phyloP scores from a whole-genome alignment of 345 rosid genomes.

The Clarkia xantiana region DNA sequence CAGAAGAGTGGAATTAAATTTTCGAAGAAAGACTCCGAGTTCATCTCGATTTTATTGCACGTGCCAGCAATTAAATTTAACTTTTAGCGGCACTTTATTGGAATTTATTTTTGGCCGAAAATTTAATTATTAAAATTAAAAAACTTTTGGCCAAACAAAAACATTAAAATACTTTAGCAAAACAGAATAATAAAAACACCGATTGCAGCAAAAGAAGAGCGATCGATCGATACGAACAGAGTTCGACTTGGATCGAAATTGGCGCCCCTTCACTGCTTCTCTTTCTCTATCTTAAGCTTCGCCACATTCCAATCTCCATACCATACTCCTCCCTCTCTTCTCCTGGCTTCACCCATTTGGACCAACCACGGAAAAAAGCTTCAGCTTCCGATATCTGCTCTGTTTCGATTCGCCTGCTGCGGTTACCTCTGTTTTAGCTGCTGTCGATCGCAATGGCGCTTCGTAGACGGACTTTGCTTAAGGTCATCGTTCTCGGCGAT shows the following conservation, averaged over 20 bases:
- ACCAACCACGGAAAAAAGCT: not conserved
- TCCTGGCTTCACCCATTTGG: not conserved
- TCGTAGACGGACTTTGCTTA: constrained; percentile 90
- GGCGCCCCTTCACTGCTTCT: constrained; percentile 29
- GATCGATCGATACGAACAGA: no score
- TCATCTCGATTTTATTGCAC: no score
- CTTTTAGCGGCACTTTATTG: no score
- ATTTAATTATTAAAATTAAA: no score
- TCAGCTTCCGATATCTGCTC: not conserved
- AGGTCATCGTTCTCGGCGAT: constrained; percentile 98
- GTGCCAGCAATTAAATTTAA: no score
- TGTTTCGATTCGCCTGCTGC: not conserved
- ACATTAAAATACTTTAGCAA: no score
- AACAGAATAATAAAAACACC: not conserved
- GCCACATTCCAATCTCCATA: constrained; percentile 4
- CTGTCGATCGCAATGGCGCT: constrained; percentile 38
- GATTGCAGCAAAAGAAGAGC: not conserved
- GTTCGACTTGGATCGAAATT: constrained; percentile 15
- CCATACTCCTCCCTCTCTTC: not conserved
- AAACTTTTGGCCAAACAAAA: no score
- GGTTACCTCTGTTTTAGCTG: not conserved
- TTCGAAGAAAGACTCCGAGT: no score
- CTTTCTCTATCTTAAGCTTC: not conserved
- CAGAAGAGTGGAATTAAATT: no score
- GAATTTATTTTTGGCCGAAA: no score